These are phyloP conservation scores for Diaporthe citri DNA, from an alignment of 2,329 filamentous ascomycete genomes.

Conservation along the genomic window DNA sequence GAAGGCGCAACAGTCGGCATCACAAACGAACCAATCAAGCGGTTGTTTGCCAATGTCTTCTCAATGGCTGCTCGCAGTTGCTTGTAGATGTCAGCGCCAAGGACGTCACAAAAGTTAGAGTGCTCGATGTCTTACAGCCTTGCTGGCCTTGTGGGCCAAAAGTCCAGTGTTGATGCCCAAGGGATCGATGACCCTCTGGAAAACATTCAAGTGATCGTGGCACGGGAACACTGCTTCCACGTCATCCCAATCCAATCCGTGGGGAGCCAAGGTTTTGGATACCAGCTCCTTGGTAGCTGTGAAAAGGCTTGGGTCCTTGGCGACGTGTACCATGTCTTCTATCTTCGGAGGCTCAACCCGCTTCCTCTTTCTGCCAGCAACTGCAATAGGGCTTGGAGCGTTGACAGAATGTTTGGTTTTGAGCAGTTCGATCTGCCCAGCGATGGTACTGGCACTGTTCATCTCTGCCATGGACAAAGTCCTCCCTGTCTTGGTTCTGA, in stretches of 20 bases:
- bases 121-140: not conserved
- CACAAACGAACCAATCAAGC: not conserved
- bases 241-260: not conserved
- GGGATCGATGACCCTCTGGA: not conserved
- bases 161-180: constrained; percentile 5
- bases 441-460: not conserved
- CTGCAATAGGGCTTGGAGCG: not conserved
- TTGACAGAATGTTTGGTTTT: not conserved
- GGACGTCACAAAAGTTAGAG: fast-evolving
- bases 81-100: not conserved
- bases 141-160: not conserved
- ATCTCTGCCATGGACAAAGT: not conserved
- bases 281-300: not conserved
- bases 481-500: not conserved
- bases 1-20: not conserved
- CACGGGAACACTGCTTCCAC: not conserved
- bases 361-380: not conserved
- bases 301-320: not conserved
- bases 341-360: not conserved
- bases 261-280: not conserved
- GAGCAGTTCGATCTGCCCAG: not conserved
- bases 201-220: constrained; percentile 2
- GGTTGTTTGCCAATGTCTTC: not conserved
- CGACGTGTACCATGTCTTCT: not conserved
- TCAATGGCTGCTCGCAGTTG: not conserved